These are phyloP conservation scores for Kodamaea alishanica DNA, from an alignment of 1,139 yeast species.

Conservation along the genomic window DNA sequence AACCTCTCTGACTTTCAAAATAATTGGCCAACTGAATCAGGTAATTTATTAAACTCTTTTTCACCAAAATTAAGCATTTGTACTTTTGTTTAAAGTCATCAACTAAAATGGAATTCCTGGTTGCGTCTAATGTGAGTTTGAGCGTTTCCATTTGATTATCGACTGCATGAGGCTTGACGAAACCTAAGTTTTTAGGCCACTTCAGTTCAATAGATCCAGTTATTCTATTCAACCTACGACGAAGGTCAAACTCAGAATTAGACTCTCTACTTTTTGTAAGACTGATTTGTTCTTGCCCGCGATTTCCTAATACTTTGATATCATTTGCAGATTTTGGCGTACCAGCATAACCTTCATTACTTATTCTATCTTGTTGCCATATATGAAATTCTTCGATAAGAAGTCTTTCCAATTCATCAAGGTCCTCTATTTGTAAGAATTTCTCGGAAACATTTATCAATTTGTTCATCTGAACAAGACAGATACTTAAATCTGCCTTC, in stretches of 20 bases:
- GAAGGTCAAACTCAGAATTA: too few species aligned
- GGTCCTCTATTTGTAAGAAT: neutral
- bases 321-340: slow-evolving; percentile 1
- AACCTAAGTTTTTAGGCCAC: too few species aligned
- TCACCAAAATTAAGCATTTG: slow-evolving; percentile 1
- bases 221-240: too few species aligned
- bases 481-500: slow-evolving; percentile 4
- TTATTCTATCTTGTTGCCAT: neutral
- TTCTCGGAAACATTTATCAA: slow-evolving; percentile 3
- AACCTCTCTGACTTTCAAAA: slow-evolving; percentile 13
- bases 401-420: slow-evolving; percentile 2
- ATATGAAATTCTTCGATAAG: slow-evolving; percentile 1
- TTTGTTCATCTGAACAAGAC: slow-evolving; percentile 4
- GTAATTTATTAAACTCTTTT: slow-evolving; percentile 1
- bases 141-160: neutral
- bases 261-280: too few species aligned
- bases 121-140: neutral
- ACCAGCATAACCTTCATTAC: neutral
- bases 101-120: neutral
- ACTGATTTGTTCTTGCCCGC: too few species aligned
- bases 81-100: slow-evolving; percentile 1
- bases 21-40: slow-evolving; percentile 8
- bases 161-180: neutral
- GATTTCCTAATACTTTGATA: slow-evolving; percentile 7
- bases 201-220: too few species aligned